Evolutionary conservation across 2,329 filamentous ascomycete genomes (phyloP).

Genomic region (Penicillium freii): DNA sequence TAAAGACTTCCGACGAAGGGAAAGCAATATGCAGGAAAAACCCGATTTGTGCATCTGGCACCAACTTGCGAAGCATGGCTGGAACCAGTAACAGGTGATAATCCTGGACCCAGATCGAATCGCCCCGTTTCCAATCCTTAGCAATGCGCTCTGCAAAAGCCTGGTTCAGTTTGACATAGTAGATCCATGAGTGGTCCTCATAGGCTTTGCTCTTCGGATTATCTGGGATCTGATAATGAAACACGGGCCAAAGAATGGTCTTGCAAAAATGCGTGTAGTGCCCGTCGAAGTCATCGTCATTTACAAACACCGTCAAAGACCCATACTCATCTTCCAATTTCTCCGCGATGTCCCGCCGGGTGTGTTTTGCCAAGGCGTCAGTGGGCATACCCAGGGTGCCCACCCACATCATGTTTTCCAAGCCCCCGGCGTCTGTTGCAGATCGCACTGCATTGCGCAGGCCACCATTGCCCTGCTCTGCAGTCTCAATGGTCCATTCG

Average conservation of each 20-base stretch:
- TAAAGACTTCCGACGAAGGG: constrained; percentile 92
- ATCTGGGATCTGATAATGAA: constrained; percentile 97
- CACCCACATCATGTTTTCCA: constrained; percentile 81
- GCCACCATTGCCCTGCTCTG: constrained; percentile 89
- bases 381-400: constrained; percentile 93
- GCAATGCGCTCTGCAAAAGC: constrained; percentile 89
- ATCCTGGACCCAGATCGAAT: constrained; percentile 93
- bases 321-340: constrained; percentile 76
- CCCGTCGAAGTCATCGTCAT: constrained; percentile 88
- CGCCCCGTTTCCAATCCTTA: constrained; percentile 88
- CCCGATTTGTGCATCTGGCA: constrained; percentile 87
- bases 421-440: constrained; percentile 65
- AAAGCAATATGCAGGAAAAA: constrained; percentile 96
- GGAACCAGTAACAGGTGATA: constrained; percentile 91
- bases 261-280: constrained; percentile 98
- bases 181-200: constrained; percentile 94
- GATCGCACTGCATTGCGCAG: constrained; percentile 84
- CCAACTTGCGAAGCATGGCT: constrained; percentile 79
- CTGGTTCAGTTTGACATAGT: constrained; percentile 89
- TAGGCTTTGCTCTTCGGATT: constrained; percentile 98
- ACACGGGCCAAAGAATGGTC: constrained; percentile 94
- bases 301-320: constrained; percentile 79
- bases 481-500: constrained; percentile 77
- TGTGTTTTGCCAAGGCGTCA: constrained; percentile 72
- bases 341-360: constrained; percentile 80